Base-by-base conservation (phyloP, 1,284 basidiomycete species). In the Sanguinoderma infundibulare region DNA sequence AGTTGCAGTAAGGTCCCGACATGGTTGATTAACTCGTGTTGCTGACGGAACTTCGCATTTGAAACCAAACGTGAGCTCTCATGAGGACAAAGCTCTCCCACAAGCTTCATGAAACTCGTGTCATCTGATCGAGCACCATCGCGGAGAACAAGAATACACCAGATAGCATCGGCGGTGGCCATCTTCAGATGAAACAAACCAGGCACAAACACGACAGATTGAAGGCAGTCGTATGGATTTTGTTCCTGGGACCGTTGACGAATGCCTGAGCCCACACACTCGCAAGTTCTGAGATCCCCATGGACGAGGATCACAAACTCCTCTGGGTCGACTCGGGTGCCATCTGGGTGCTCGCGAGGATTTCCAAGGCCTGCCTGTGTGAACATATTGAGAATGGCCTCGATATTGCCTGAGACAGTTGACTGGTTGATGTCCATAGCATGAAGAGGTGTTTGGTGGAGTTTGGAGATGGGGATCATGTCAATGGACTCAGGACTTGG, bases 101-200 rank as follows among this genome's bases (percentile, higher is more conserved):
- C 49, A 22, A 59, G 22, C 30, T 52, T 42, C 26, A 59, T 62
- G 35, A 62, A 46, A 47, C 60, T 63, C 2, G 62, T 72, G 0
- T 54, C 8, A 56, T 75, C 74, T 0, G 49, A 22, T 2, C 62
- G 57, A 0, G 66, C 58, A 1, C 20, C 35, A 14, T 63, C 64
- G 0, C 64, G 67, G 2, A 56, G 32, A 15, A 77, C 70, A 12
- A 70, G 72, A 0, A 72, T 63, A 2, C 71, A 53, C 74, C 74
- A 79, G 1, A 80, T 57, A 0, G 76, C 72, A 63, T 79, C 75
- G 0, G 71, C 73, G 14, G 69, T 72, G 0, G 76, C 77, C 79
- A 79, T 79, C 61, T 76, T 75, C 32, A 75, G 60, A 44, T 80
- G 78, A 52, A 80, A 80, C 2, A 78, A 63, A 0, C 78, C 78